These are phyloP conservation scores for Chlamydomonas eustigma DNA, from an alignment of 139 green algal species.

Conservation along the genomic window DNA sequence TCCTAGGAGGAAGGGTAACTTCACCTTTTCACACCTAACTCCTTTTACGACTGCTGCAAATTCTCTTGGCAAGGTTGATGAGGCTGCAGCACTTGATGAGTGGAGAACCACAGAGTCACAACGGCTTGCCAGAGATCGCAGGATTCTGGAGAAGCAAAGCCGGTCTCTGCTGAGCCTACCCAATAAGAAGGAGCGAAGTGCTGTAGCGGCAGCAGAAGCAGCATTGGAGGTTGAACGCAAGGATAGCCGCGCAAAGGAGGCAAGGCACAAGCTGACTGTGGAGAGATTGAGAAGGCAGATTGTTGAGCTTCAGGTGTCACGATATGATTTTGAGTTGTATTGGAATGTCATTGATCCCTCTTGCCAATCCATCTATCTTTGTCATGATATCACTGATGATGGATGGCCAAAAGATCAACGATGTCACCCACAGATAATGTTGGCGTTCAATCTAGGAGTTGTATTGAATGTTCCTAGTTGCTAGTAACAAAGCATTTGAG, in stretches of 20 bases:
- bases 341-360: too few relatives aligned
- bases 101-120: slow-evolving; percentile 44
- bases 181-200: slow-evolving; percentile 69
- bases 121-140: slow-evolving; percentile 55
- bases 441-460: too few relatives aligned
- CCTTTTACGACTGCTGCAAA: too few relatives aligned
- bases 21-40: too few relatives aligned
- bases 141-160: slow-evolving; percentile 72
- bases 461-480: too few relatives aligned
- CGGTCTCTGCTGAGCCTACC: slow-evolving; percentile 57
- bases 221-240: slow-evolving; percentile 60
- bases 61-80: slow-evolving; percentile 43
- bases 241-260: slow-evolving; percentile 53
- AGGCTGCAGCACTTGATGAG: slow-evolving; percentile 42
- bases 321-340: too few relatives aligned
- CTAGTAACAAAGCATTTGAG: too few relatives aligned
- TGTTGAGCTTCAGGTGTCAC: slow-evolving; percentile 61
- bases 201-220: slow-evolving; percentile 48
- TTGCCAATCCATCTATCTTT: too few relatives aligned
- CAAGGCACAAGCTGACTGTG: slow-evolving; percentile 71
- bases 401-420: too few relatives aligned
- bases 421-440: too few relatives aligned
- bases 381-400: too few relatives aligned
- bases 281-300: slow-evolving; percentile 77
- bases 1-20: too few relatives aligned